Conservation (phyloP, 352 stramenopile genomes). For the Plasmopara halstedii region DNA sequence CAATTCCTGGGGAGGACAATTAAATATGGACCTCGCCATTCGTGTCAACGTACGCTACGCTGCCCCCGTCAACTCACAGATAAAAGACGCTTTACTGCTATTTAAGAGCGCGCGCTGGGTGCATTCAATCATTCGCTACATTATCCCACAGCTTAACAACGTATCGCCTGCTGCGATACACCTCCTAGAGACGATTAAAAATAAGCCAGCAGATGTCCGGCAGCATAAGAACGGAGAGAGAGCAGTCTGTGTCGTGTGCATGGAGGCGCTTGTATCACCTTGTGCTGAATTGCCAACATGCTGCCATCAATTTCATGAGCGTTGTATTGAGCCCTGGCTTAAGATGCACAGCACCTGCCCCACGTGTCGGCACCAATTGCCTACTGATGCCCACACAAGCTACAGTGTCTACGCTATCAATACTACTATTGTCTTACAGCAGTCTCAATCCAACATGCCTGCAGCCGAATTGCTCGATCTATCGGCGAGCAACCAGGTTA, state of each 20-base stretch:
- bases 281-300: conserved; percentile 66
- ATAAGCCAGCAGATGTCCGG: conserved; percentile 18
- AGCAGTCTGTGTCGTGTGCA: conserved; percentile 72
- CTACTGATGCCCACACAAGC: conserved; percentile 73
- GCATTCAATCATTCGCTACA: conserved; percentile 87
- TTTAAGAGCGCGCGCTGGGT: conserved; percentile 88
- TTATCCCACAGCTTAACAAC: conserved; percentile 82
- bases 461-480: conserved; percentile 70
- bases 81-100: conserved; percentile 78
- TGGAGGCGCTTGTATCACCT: conserved; percentile 51
- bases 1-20: neutral
- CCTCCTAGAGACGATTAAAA: conserved; percentile 56
- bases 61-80: conserved; percentile 76
- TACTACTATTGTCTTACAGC: conserved; percentile 84
- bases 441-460: conserved; percentile 73
- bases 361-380: conserved; percentile 72
- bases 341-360: conserved; percentile 83
- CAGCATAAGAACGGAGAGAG: conserved; percentile 18
- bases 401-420: conserved; percentile 88
- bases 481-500: conserved; percentile 79
- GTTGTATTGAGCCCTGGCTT: conserved; percentile 81
- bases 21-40: conserved; percentile 76
- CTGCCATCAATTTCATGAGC: conserved; percentile 69
- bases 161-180: conserved; percentile 63
- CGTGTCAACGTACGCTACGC: conserved; percentile 85